These are phyloP conservation scores for Blastobotrys persicus DNA, from an alignment of 1,139 yeast genomes.

Conservation along the genomic window DNA sequence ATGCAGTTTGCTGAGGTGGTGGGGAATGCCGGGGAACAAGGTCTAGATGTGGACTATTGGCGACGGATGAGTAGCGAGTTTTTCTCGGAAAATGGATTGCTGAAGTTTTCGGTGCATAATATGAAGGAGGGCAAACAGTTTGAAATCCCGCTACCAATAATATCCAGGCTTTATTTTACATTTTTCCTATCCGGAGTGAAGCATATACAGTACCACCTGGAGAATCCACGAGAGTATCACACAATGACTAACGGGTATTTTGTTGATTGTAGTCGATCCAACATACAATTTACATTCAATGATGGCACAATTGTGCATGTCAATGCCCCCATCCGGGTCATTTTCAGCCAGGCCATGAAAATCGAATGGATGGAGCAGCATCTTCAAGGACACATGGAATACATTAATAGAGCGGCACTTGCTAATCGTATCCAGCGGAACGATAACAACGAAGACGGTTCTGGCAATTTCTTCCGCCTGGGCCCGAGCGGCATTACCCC, in stretches of 20 bases:
- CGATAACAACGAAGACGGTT: constrained; percentile 21
- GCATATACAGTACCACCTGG: constrained; percentile 57
- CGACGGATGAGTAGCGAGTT: constrained; percentile 45
- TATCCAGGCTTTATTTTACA: constrained; percentile 64
- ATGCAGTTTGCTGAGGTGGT: constrained; percentile 42
- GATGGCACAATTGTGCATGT: constrained; percentile 72
- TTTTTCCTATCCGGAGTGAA: constrained; percentile 54
- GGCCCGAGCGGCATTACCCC: constrained; percentile 38
- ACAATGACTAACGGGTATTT: constrained; percentile 64
- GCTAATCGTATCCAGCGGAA: constrained; percentile 19
- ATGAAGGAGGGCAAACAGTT: constrained; percentile 53
- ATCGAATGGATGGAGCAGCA: constrained; percentile 72
- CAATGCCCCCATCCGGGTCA: constrained; percentile 56
- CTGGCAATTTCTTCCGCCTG: constrained; percentile 21
- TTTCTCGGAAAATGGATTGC: constrained; percentile 49
- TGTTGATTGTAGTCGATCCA: constrained; percentile 57
- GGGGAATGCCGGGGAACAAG: constrained; percentile 38
- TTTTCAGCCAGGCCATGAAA: constrained; percentile 59
- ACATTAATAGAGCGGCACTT: constrained; percentile 24
- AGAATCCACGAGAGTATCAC: constrained; percentile 64
- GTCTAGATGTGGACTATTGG: constrained; percentile 48
- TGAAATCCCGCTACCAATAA: constrained; percentile 60
- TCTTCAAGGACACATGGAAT: constrained; percentile 43
- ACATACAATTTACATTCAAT: constrained; percentile 52
- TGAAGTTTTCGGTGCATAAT: constrained; percentile 45